Percentiles rank a stretch among this genome's conserved stretches.
phyloP scores from a whole-genome alignment of 2,329 filamentous ascomycete genomes.

The Paraphaeosphaeria minitans region DNA sequence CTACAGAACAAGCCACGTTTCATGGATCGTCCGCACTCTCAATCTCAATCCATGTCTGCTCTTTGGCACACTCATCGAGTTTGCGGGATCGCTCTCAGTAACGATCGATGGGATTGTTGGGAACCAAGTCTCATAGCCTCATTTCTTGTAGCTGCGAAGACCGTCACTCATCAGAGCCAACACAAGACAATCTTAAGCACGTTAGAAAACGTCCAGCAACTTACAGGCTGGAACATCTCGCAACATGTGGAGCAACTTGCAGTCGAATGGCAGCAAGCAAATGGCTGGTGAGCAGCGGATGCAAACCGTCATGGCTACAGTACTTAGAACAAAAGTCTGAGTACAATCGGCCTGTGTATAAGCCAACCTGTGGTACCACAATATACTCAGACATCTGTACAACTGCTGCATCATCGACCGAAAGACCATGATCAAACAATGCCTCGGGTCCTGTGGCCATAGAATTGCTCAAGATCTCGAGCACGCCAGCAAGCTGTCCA shows the following conservation, averaged over 20 bases:
- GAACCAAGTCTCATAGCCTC: conserved; percentile 56
- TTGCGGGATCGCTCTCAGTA: conserved; percentile 57
- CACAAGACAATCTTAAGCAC: conserved; percentile 51
- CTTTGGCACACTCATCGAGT: conserved; percentile 58
- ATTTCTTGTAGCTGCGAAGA: conserved; percentile 52
- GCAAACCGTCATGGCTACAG: too few species aligned
- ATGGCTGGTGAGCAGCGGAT: conserved; percentile 22
- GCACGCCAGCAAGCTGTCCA: conserved; percentile 62
- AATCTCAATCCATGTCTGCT: conserved; percentile 47
- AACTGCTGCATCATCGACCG: neutral
- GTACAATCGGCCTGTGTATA: too few species aligned
- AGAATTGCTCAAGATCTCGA: conserved; percentile 53
- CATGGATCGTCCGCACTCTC: conserved; percentile 42
- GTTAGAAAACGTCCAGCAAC: conserved; percentile 44
- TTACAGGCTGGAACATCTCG: conserved; percentile 52
- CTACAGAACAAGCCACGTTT: conserved; percentile 57
- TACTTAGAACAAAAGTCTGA: too few species aligned
- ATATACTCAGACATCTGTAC: too few species aligned
- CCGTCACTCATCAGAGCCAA: conserved; percentile 57
- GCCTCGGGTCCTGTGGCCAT: conserved; percentile 30
- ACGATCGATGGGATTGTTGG: conserved; percentile 54
- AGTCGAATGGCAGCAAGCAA: conserved; percentile 28
- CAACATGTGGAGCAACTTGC: conserved; percentile 21
- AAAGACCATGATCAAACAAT: conserved; percentile 5
- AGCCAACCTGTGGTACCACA: too few species aligned